Evolutionary conservation across 2,329 filamentous ascomycete genomes (phyloP).

Genomic region (Aspergillus hiratsukae): DNA sequence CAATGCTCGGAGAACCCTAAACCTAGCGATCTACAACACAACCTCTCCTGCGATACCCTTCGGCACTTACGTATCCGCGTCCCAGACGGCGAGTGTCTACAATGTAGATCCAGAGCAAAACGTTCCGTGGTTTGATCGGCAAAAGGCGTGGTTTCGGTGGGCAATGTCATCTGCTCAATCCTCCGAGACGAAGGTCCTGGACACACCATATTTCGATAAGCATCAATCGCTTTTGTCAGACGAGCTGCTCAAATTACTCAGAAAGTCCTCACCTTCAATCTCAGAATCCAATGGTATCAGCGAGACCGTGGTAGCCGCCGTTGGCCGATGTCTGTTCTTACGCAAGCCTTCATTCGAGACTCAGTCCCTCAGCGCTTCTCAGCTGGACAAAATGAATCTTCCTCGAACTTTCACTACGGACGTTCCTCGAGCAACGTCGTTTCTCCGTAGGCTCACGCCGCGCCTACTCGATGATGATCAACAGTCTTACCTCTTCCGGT

Average conservation of each 20-base stretch:
- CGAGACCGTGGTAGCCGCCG: slow-evolving; percentile 34
- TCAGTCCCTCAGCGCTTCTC: slow-evolving; percentile 22
- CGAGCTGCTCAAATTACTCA: slow-evolving; percentile 29
- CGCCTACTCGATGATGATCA: slow-evolving; percentile 10
- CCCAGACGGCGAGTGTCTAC: slow-evolving; percentile 23
- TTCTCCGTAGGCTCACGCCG: slow-evolving; percentile 25
- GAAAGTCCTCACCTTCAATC: slow-evolving; percentile 7
- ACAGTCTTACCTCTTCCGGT: slow-evolving; percentile 25
- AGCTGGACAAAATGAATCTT: slow-evolving; percentile 27
- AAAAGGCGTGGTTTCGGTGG: slow-evolving; percentile 38
- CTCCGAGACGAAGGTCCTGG: slow-evolving; percentile 10
- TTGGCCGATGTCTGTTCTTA: slow-evolving; percentile 38
- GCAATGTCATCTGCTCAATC: slow-evolving; percentile 23
- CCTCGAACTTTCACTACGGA: slow-evolving; percentile 31
- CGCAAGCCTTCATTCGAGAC: slow-evolving; percentile 20
- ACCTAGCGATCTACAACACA: slow-evolving; percentile 25
- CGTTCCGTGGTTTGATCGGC: slow-evolving; percentile 28
- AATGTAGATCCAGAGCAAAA: slow-evolving; percentile 19
- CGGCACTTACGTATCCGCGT: slow-evolving; percentile 32
- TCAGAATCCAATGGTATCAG: slow-evolving; percentile 1
- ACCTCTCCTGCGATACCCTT: slow-evolving; percentile 23
- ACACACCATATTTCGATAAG: slow-evolving; percentile 25
- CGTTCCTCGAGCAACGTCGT: slow-evolving; percentile 29
- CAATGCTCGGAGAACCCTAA: slow-evolving; percentile 30
- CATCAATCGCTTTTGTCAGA: slow-evolving; percentile 28